Evolutionary conservation across 2,329 filamentous ascomycete genomes (phyloP).

Genomic region (Pseudofabraea citricarpa): DNA sequence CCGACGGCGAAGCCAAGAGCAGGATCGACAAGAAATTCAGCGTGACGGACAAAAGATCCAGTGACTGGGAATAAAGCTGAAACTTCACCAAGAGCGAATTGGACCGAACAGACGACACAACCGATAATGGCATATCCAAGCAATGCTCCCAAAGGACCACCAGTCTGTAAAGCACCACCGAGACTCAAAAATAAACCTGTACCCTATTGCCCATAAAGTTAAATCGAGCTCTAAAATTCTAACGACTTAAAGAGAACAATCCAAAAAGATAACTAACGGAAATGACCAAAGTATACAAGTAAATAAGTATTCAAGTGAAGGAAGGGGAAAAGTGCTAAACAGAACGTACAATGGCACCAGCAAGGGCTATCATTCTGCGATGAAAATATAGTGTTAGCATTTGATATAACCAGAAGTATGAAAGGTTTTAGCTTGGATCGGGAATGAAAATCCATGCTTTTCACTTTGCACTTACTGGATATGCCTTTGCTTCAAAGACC

Average conservation of each 20-base stretch:
- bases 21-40: slow-evolving; percentile 44
- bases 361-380: slow-evolving; percentile 33
- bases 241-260: too few relatives aligned
- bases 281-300: slow-evolving; percentile 19
- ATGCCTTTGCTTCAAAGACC: slow-evolving; percentile 34
- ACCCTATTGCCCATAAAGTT: too few relatives aligned
- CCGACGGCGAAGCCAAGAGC: slow-evolving; percentile 41
- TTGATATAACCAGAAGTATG: neutral
- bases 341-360: slow-evolving; percentile 30
- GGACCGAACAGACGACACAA: slow-evolving; percentile 40
- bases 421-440: neutral
- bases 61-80: slow-evolving; percentile 42
- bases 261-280: too few relatives aligned
- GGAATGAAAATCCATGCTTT: too few relatives aligned
- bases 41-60: slow-evolving; percentile 43
- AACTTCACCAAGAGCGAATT: slow-evolving; percentile 44
- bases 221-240: too few relatives aligned
- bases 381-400: neutral
- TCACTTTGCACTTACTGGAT: slow-evolving; percentile 8
- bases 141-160: slow-evolving; percentile 42
- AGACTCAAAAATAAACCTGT: slow-evolving; percentile 47
- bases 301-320: neutral
- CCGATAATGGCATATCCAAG: slow-evolving; percentile 46
- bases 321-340: neutral
- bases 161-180: slow-evolving; percentile 43